These are phyloP conservation scores for Coemansia umbellata DNA, from an alignment of 192 early-diverging fungal species.

Conservation along the genomic window DNA sequence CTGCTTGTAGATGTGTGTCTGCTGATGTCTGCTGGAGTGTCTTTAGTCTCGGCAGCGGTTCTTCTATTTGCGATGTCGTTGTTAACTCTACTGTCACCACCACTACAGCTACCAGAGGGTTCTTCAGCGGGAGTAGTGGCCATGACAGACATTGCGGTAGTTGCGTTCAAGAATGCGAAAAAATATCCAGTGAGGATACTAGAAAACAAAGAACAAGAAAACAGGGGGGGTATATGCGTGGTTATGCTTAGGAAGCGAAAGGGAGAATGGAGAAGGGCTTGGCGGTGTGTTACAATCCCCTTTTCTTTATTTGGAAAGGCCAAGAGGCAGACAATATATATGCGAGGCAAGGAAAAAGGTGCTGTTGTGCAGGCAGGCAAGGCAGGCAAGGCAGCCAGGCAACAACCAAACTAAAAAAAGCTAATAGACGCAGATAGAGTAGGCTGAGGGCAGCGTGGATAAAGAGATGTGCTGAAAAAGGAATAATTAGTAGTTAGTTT, in stretches of 20 bases:
- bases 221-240: neutral
- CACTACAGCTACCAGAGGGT: neutral
- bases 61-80: neutral
- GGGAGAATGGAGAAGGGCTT: neutral
- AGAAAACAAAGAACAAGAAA: neutral
- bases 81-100: neutral
- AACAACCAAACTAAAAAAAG: neutral
- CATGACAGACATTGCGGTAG: conserved; percentile 1
- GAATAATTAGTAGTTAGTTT: neutral
- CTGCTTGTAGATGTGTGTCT: conserved; percentile 46
- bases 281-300: neutral
- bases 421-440: neutral
- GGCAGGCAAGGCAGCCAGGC: neutral
- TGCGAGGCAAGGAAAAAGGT: no score
- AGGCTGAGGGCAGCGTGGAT: neutral
- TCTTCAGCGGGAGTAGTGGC: neutral
- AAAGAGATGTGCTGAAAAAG: neutral
- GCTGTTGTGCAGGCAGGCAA: neutral
- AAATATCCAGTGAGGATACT: neutral
- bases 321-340: no score
- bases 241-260: neutral
- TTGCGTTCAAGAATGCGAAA: neutral
- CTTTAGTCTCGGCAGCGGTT: neutral
- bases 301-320: neutral
- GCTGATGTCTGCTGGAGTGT: conserved; percentile 15